Conservation (phyloP, 768 basidiomycete genomes). For the Clitopilus passeckerianus region DNA sequence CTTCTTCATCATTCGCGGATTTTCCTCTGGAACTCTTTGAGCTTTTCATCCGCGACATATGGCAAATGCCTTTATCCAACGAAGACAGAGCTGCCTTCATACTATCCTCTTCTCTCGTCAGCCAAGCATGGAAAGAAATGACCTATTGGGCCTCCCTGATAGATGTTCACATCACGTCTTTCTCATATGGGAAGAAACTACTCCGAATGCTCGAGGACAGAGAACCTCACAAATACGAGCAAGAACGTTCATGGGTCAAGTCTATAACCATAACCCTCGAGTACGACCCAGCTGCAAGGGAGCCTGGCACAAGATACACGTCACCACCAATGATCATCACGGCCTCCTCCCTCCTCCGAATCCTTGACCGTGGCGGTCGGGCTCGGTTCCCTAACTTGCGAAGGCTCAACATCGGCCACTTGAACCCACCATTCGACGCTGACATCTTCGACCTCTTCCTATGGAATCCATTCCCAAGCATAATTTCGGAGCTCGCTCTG, state of each 20-base stretch:
- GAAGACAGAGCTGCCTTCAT: constrained; percentile 13
- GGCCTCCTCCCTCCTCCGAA: constrained; percentile 6
- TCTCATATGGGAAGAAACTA: constrained; percentile 10
- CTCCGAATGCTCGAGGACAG: constrained; percentile 3
- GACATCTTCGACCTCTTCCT: constrained; percentile 8
- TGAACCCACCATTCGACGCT: constrained; percentile 3
- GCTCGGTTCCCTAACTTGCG: constrained; percentile 2
- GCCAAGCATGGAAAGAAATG: constrained; percentile 13
- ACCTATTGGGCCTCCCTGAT: constrained; percentile 9
- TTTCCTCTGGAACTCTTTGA: constrained; percentile 16
- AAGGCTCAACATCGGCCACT: constrained; percentile 4
- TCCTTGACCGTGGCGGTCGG: constrained; percentile 2
- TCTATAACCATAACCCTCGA: constrained; percentile 9
- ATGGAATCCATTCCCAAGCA: constrained; percentile 7
- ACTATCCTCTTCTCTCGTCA: constrained; percentile 12
- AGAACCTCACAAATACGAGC: neutral
- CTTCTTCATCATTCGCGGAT: neutral
- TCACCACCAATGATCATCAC: constrained; percentile 5
- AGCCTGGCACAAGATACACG: neutral
- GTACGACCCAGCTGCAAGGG: neutral
- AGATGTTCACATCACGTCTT: constrained; percentile 13
- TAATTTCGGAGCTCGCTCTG: constrained; percentile 2
- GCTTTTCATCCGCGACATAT: constrained; percentile 8
- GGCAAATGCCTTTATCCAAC: constrained; percentile 12
- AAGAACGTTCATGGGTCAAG: neutral